A percentile compares a stretch with the other conserved stretches of the same genome.
These are phyloP conservation scores for Curvularia hawaiiensis DNA, from an alignment of 2,329 filamentous ascomycete genomes.

Conservation along the genomic window DNA sequence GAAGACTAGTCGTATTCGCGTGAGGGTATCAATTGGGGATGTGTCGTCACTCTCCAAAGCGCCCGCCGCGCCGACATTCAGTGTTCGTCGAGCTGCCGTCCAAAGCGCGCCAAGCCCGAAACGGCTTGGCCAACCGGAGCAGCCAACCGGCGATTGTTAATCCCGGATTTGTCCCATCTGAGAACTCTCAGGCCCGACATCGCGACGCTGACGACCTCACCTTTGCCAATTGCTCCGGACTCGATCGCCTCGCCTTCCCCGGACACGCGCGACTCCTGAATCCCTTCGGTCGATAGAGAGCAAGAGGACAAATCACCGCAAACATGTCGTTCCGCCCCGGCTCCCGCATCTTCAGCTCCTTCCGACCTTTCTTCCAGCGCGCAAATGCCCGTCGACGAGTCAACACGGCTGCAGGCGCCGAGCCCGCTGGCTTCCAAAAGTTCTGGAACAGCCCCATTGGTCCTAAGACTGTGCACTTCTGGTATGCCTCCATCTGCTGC, in stretches of 20 bases:
- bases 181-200: constrained; percentile 24
- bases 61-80: constrained; percentile 13
- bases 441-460: constrained; percentile 62
- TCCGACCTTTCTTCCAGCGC: constrained; percentile 58
- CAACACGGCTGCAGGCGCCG: constrained; percentile 66
- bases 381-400: constrained; percentile 66
- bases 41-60: constrained; percentile 12
- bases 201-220: constrained; percentile 12
- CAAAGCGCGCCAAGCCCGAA: constrained; percentile 13
- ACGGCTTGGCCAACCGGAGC: constrained; percentile 28
- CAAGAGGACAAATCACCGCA: constrained; percentile 13
- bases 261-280: constrained; percentile 38
- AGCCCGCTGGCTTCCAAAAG: constrained; percentile 67
- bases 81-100: constrained; percentile 28
- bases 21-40: constrained; percentile 22
- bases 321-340: constrained; percentile 63
- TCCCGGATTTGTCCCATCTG: constrained; percentile 29
- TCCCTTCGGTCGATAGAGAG: constrained; percentile 27
- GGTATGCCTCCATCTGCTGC: constrained; percentile 59
- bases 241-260: constrained; percentile 7
- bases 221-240: constrained; percentile 6
- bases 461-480: constrained; percentile 91
- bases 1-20: background rate
- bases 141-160: constrained; percentile 20
- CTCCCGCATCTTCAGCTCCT: constrained; percentile 61